phyloP scores from a whole-genome alignment of 2,329 filamentous ascomycete genomes.

The Triangularia verruculosa region DNA sequence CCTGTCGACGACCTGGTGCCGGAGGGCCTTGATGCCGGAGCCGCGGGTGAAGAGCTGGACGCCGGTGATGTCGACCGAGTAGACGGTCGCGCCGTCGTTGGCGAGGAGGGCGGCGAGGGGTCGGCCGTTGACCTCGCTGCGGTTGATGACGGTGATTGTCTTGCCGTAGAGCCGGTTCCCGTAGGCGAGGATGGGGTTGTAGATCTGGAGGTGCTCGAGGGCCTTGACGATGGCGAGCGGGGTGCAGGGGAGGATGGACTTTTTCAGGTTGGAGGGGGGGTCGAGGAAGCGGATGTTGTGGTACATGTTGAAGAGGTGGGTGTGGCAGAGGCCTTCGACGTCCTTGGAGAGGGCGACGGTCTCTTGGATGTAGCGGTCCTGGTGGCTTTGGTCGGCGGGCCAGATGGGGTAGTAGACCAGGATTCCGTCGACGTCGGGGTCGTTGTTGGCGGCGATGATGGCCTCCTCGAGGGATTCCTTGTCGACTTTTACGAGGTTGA shows the following conservation, averaged over 20 bases:
- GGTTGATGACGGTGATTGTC: constrained; percentile 94
- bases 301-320: constrained; percentile 99
- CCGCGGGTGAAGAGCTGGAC: constrained; percentile 91
- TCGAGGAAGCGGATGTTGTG: constrained; percentile 96
- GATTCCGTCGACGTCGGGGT: constrained; percentile 76
- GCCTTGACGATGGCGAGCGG: constrained; percentile 96
- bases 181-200: constrained; percentile 90
- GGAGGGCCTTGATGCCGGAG: constrained; percentile 76
- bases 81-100: constrained; percentile 93
- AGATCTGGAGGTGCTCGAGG: constrained; percentile 90
- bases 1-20: constrained; percentile 84
- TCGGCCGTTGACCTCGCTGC: constrained; percentile 91
- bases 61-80: constrained; percentile 88
- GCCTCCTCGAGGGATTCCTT: constrained; percentile 89
- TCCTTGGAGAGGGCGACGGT: constrained; percentile 88
- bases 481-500: constrained; percentile 77
- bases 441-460: constrained; percentile 79
- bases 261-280: constrained; percentile 69
- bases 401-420: constrained; percentile 99
- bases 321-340: constrained; percentile 90
- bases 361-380: constrained; percentile 95
- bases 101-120: constrained; percentile 89
- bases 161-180: constrained; percentile 91
- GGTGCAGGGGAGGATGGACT: constrained; percentile 93
- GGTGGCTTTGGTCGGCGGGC: constrained; percentile 64